Percentiles rank a stretch among this genome's conserved stretches.
These are phyloP conservation scores for Puccinia hordei DNA, from an alignment of 1,284 basidiomycete species.

Conservation along the genomic window DNA sequence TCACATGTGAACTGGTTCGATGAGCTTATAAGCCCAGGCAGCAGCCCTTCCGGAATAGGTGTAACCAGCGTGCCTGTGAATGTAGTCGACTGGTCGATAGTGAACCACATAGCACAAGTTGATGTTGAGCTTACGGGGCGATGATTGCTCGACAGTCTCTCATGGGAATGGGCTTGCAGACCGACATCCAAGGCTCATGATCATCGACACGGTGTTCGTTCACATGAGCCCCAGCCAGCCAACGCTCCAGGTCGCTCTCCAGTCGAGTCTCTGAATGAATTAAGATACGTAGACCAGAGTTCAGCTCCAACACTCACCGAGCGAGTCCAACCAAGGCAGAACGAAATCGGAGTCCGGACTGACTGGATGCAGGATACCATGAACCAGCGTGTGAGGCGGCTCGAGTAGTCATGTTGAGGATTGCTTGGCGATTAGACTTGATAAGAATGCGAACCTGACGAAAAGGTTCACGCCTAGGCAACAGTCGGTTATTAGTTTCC, in stretches of 20 bases:
- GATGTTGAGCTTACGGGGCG: conserved; percentile 72
- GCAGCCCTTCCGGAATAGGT: conserved; percentile 89
- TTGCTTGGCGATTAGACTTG: too few relatives aligned
- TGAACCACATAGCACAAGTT: not conserved
- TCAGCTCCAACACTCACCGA: conserved; percentile 5
- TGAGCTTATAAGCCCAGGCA: conserved; percentile 90
- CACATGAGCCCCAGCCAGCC: conserved; percentile 63
- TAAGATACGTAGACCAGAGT: too few relatives aligned
- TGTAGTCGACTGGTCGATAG: not conserved
- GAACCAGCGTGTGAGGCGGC: conserved; percentile 82
- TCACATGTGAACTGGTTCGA: conserved; percentile 78
- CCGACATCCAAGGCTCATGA: conserved; percentile 62
- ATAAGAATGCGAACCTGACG: too few relatives aligned
- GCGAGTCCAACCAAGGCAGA: conserved; percentile 44
- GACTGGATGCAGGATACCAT: conserved; percentile 81
- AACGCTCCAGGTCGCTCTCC: conserved; percentile 67
- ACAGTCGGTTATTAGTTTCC: too few relatives aligned
- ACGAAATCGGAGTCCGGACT: too few relatives aligned
- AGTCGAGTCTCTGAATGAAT: conserved; percentile 65
- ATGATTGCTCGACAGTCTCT: conserved; percentile 84
- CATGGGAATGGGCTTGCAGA: conserved; percentile 67
- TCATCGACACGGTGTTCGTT: conserved; percentile 61
- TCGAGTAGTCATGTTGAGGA: conserved; percentile 43
- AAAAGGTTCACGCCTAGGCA: too few relatives aligned
- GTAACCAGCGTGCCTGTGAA: conserved; percentile 86